Conservation (phyloP, 2,329 filamentous ascomycete species). For the Escovopsis weberi region DNA sequence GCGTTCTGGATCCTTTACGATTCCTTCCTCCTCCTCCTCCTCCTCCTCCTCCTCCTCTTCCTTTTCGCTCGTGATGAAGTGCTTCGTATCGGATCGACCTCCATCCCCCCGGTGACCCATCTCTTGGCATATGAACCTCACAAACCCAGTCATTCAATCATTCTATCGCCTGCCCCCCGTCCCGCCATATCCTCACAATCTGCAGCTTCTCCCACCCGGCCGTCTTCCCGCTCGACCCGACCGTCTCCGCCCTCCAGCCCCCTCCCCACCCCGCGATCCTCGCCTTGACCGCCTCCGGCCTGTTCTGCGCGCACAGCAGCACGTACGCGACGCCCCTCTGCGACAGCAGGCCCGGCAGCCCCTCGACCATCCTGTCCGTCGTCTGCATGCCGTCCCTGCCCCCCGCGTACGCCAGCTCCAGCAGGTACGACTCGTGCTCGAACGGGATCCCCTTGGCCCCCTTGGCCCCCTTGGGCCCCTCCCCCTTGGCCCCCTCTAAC, state of each 20-base stretch:
- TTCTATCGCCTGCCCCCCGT: too few relatives aligned
- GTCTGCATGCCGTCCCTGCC: conserved; percentile 88
- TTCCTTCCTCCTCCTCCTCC: too few relatives aligned
- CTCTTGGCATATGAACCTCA: too few relatives aligned
- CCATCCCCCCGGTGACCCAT: too few relatives aligned
- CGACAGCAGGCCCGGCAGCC: conserved; percentile 50
- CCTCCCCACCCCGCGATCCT: conserved; percentile 37
- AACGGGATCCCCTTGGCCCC: conserved; percentile 35
- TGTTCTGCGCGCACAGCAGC: conserved; percentile 81
- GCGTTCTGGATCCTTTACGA: too few relatives aligned
- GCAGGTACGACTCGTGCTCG: conserved; percentile 67
- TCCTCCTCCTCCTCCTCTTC: too few relatives aligned
- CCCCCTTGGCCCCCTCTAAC: too few relatives aligned
- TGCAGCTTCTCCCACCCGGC: conserved; percentile 92
- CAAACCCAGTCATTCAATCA: too few relatives aligned
- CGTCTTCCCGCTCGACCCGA: conserved; percentile 69
- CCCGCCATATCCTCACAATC: conserved; percentile 73
- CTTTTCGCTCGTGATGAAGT: too few relatives aligned
- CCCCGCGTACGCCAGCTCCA: conserved; percentile 79
- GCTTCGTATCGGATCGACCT: too few relatives aligned
- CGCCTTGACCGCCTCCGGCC: conserved; percentile 57
- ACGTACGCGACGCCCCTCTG: conserved; percentile 71
- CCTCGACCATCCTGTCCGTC: conserved; percentile 62
- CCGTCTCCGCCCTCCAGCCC: conserved; percentile 60
- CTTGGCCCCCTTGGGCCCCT: too few relatives aligned